Evolutionary conservation across 2,329 filamentous ascomycete genomes (phyloP), one percentile per base, ranked within the genome.

Genomic region (Metarhizium guizhouense): DNA sequence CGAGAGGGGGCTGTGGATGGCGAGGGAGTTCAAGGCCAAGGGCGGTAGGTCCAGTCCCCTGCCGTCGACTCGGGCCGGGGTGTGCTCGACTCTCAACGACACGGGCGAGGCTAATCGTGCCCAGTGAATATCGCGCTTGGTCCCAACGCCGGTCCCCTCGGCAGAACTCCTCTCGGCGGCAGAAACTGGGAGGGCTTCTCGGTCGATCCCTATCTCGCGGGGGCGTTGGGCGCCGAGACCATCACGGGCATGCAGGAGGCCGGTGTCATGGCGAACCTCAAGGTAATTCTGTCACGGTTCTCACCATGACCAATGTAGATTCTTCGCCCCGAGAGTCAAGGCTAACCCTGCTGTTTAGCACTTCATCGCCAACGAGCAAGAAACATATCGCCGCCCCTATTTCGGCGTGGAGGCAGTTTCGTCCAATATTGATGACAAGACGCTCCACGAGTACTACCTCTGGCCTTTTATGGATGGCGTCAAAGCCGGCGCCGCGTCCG

Each of bases 101-200:
- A 25, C 25, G 14, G 10, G 20, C 45, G 7, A n/a, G 13, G 25
- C 45, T 48, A 48, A 48, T 16, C 13, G 14, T 4, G 43, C 8
- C n/a, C 10, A 67, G 78, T 85, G 49, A 87, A 90, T 63, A 77
- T 90, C 36, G 80, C 84, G 47, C 76, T 92, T 10, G 87, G 87
- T 0, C 88, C 88, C 0, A 79, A 80, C 8, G 85, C 89, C 48
- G 88, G 87, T 0, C 81, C 89, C 0, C 65, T 91, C 1, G 88
- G 88, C 2, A 76, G 87, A 18, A 86, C 87, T 53, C 86, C 87
- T 0, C 75, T 83, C 11, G 87, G 85, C 3, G 88, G 87, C 0
- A 78, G 88, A 34, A 88, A 84, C 59, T 91, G 87, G 87, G 87
- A 91, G 66, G 83, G 82, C 0, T 90, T 90, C 64, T 86, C 84